Base-by-base conservation (phyloP, 2,329 filamentous ascomycete species). In the Claviceps arundinis region DNA sequence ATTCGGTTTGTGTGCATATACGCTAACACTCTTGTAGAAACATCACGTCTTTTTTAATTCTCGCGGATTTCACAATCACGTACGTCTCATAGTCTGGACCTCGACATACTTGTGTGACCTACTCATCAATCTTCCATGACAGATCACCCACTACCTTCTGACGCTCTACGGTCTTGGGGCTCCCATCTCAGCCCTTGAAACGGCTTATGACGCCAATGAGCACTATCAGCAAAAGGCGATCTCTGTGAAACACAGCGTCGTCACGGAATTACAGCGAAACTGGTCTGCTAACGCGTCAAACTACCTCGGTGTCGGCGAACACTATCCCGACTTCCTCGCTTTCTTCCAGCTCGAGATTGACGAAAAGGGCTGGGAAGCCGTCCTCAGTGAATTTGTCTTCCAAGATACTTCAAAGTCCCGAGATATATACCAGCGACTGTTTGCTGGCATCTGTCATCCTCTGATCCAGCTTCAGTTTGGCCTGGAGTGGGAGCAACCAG, bases 391-490 rank as follows among this genome's bases (percentile, higher is more conserved):
- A 60, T 84, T 87, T 59, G 56, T 95, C 0, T 88, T 95, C 62
- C 73, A 76, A 2, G 78, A 77, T 2, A 78, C 83, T 52, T 75
- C 81, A 44, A 69, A 74, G 44, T 81, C 84, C 4, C 79, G 89
- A 41, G 81, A 83, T 55, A 71, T 95, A 72, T 68, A 90, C 2
- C 72, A 74, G 2, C 75, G 89, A 17, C 69, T 91, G 61, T 89
- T 80, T 61, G 77, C 75, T 16, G 83, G 82, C 75, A 30, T 91
- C 56, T 59, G 89, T 2, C 88, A 95, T 61, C 88, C 89, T 2
- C 69, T 93, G 16, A 90, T 95, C 56, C 88, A 95, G 63, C 75
- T 95, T 19, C 86, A 89, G 48, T 95, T 89, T 62, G 89, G 86
- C 4, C 64, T 95, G 38, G 89, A 95, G 63, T 95, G 89, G 70